phyloP scores from a whole-genome alignment of 1,284 basidiomycete genomes.

The Marasmius tenuissimus region DNA sequence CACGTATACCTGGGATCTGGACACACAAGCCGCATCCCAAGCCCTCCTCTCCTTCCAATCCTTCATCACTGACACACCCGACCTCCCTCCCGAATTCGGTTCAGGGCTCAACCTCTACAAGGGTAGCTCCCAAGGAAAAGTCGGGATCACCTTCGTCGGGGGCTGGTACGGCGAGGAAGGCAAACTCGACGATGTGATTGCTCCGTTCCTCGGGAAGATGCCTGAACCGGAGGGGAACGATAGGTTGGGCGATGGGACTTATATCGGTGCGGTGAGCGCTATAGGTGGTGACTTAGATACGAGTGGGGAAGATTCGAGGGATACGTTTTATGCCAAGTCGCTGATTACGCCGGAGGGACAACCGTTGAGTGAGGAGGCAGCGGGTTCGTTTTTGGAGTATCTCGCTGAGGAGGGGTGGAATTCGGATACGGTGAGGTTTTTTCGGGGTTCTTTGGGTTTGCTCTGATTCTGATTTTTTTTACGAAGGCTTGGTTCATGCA shows the following conservation, averaged over 20 bases:
- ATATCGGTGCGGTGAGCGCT: slow-evolving; percentile 14
- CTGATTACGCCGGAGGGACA: slow-evolving; percentile 6
- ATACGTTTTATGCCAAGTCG: slow-evolving; percentile 30
- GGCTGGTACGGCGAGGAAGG: slow-evolving; percentile 6
- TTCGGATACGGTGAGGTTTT: neutral
- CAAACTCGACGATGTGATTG: slow-evolving; percentile 15
- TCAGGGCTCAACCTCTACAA: slow-evolving; percentile 6
- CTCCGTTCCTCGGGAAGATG: slow-evolving; percentile 29
- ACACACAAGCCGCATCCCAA: slow-evolving; percentile 8
- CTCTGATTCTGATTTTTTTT: slow-evolving; percentile 1
- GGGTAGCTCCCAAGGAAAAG: slow-evolving; percentile 2
- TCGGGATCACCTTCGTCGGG: slow-evolving; percentile 8
- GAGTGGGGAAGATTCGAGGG: neutral
- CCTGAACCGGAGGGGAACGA: slow-evolving; percentile 19
- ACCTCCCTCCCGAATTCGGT: slow-evolving; percentile 14
- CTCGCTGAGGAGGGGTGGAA: neutral
- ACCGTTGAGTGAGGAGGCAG: neutral
- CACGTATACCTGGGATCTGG: slow-evolving; percentile 15
- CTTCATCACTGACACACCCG: slow-evolving; percentile 2
- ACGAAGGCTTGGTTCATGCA: slow-evolving; percentile 40
- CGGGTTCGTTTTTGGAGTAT: slow-evolving; percentile 10
- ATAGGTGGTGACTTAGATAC: neutral
- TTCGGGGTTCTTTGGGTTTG: neutral
- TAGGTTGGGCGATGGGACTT: slow-evolving; percentile 25
- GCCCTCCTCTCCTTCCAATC: slow-evolving; percentile 20